Evolutionary conservation across 305 asterid species (phyloP), one percentile per base, ranked within the genome.

Genomic region (Fraxinus ornus): DNA sequence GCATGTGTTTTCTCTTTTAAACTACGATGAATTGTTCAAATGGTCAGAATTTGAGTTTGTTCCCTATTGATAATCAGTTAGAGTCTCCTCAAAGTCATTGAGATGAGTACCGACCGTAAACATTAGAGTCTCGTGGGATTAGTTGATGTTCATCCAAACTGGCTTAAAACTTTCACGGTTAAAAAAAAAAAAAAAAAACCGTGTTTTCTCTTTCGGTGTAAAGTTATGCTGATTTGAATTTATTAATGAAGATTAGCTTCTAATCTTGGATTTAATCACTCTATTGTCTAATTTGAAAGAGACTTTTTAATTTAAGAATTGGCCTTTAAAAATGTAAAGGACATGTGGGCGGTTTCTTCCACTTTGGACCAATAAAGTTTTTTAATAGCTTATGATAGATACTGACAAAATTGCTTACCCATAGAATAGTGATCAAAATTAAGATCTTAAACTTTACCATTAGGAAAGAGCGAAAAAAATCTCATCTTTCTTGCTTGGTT

Each of bases 161-260:
- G 26, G 26, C 26, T 24, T 24, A 24, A 24, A 24, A 24, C 26
- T 0, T 24, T 24, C 26, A 24, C 26, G 26, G 26, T 24, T 24
- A 24, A 24, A 24, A 24, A 24, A 24, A 24, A 24, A 24, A 24
- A 24, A 22, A 41, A 24, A 24, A 24, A 24, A 22, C 35, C 35
- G 41, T 36, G 33, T 36, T 36, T 75, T 28, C 83, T 87, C 91
- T 87, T 89, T 90, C 92, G 91, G 92, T 88, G 87, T 80, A 64
- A 82, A 86, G 84, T 36, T 80, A 19, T 77, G 82, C 84, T 74
- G 79, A 80, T 80, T 81, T 82, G 76, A 68, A 72, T 66, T 75
- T 60, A 36, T 33, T 76, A 82, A 75, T 32, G 33, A 70, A 22
- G 5, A 60, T 60, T 60, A 7, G 70, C 30, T 60, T 60, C 68